phyloP scores from a whole-genome alignment of 306 rosid species.

The Cyclanthera cordifolia region DNA sequence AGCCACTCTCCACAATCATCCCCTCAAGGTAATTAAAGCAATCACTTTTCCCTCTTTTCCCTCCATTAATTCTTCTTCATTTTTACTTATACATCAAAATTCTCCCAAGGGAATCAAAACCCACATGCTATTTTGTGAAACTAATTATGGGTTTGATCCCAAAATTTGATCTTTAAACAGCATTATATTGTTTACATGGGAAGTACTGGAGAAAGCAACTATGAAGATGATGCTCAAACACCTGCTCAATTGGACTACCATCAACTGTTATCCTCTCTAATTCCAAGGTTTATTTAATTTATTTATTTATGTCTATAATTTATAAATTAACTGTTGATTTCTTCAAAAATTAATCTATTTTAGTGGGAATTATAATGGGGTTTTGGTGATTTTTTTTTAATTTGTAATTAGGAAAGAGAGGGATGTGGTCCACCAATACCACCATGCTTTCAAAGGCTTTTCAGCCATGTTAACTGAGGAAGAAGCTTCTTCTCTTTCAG shows the following conservation, averaged over 20 bases:
- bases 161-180: constrained; percentile 26
- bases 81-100: not conserved
- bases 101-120: not conserved
- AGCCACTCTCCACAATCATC: constrained; percentile 29
- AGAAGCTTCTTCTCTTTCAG: constrained; percentile 76
- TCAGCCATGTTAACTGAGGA: constrained; percentile 73
- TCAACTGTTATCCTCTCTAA: constrained; percentile 47
- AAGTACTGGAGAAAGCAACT: constrained; percentile 35
- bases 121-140: not conserved
- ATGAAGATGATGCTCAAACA: constrained; percentile 18
- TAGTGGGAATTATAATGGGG: not conserved
- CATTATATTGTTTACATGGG: constrained; percentile 88
- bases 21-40: constrained; percentile 47
- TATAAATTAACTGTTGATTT: not conserved
- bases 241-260: constrained; percentile 36
- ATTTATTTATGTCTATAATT: not conserved
- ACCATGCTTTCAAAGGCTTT: constrained; percentile 78
- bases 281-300: constrained; percentile 31
- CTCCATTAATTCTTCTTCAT: not conserved
- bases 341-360: not conserved
- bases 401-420: constrained; percentile 35
- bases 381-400: too few species aligned
- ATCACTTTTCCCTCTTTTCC: not conserved
- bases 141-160: not conserved
- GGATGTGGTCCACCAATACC: constrained; percentile 45